These are phyloP conservation scores for Arxiozyma heterogenica DNA, from an alignment of 1,139 yeast genomes.

Conservation along the genomic window DNA sequence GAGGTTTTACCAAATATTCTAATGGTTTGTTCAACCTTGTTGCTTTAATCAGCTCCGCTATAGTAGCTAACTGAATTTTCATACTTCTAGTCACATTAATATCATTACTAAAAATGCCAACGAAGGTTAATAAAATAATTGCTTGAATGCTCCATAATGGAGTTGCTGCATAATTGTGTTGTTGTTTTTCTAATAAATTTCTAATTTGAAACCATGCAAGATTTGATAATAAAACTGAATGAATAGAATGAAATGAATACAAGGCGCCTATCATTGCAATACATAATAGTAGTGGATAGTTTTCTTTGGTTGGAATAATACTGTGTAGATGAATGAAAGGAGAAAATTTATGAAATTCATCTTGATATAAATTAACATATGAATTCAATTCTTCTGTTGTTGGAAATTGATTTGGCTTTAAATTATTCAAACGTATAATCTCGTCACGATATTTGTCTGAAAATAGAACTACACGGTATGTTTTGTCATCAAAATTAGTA, in stretches of 20 bases:
- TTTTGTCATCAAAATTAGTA: neutral
- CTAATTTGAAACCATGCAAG: conserved; percentile 72
- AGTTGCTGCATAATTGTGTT: conserved; percentile 50
- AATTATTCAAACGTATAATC: conserved; percentile 44
- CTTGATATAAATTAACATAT: conserved; percentile 60
- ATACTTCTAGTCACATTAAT: conserved; percentile 62
- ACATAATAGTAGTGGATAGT: conserved; percentile 67
- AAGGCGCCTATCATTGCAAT: conserved; percentile 88
- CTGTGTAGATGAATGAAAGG: conserved; percentile 77
- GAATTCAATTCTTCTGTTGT: conserved; percentile 63
- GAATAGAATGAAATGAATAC: conserved; percentile 70
- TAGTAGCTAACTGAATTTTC: conserved; percentile 64
- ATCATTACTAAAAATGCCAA: conserved; percentile 77
- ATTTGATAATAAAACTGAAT: conserved; percentile 68
- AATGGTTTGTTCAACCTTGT: conserved; percentile 68
- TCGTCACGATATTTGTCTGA: conserved; percentile 45
- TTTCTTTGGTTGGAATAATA: conserved; percentile 47
- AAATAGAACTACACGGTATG: conserved; percentile 25
- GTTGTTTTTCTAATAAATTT: conserved; percentile 57
- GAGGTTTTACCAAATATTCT: conserved; percentile 54
- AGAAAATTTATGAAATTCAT: conserved; percentile 69
- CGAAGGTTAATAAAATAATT: conserved; percentile 67
- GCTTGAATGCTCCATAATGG: conserved; percentile 89
- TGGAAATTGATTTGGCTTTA: conserved; percentile 56
- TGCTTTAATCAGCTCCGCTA: conserved; percentile 68